A percentile compares a stretch with the other conserved stretches of the same genome.
phyloP scores from a whole-genome alignment of 768 basidiomycete species.

The Hysterangium stoloniferum region DNA sequence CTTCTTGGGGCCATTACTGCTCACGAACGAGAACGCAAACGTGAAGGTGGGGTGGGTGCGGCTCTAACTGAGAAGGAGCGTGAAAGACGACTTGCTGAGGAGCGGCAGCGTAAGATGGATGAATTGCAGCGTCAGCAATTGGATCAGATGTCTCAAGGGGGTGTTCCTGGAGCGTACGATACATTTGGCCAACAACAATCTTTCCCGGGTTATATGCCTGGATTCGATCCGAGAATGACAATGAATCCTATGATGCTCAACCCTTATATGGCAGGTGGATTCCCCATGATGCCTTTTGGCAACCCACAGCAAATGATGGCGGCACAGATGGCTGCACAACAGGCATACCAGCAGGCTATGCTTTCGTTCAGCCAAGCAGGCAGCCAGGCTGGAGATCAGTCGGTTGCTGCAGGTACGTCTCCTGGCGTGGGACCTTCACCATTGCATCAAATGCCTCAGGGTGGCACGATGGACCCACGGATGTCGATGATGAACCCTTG shows the following conservation, averaged over 20 bases:
- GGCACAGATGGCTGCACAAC: slow-evolving; percentile 63
- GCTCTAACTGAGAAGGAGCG: slow-evolving; percentile 92
- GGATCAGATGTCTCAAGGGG: slow-evolving; percentile 61
- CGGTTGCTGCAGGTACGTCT: slow-evolving; percentile 30
- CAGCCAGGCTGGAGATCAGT: slow-evolving; percentile 59
- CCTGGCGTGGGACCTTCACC: slow-evolving; percentile 16
- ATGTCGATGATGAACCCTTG: slow-evolving; percentile 52
- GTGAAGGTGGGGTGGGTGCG: slow-evolving; percentile 92
- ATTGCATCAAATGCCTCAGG: slow-evolving; percentile 49
- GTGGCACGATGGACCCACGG: slow-evolving; percentile 50
- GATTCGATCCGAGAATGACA: slow-evolving; percentile 47
- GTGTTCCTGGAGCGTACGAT: slow-evolving; percentile 43
- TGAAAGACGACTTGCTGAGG: slow-evolving; percentile 86
- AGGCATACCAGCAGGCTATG: slow-evolving; percentile 89
- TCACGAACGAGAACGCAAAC: slow-evolving; percentile 88
- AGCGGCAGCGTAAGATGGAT: slow-evolving; percentile 87
- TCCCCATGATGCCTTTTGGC: slow-evolving; percentile 31
- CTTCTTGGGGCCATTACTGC: slow-evolving; percentile 93
- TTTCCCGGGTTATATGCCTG: slow-evolving; percentile 46
- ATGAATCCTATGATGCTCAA: slow-evolving; percentile 38
- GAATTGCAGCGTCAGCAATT: slow-evolving; percentile 84
- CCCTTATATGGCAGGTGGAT: slow-evolving; percentile 31
- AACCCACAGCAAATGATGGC: slow-evolving; percentile 81
- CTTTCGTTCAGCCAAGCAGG: slow-evolving; percentile 62
- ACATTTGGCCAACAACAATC: slow-evolving; percentile 41